Conservation (phyloP, 768 basidiomycete genomes). For the Asterophora parasitica region DNA sequence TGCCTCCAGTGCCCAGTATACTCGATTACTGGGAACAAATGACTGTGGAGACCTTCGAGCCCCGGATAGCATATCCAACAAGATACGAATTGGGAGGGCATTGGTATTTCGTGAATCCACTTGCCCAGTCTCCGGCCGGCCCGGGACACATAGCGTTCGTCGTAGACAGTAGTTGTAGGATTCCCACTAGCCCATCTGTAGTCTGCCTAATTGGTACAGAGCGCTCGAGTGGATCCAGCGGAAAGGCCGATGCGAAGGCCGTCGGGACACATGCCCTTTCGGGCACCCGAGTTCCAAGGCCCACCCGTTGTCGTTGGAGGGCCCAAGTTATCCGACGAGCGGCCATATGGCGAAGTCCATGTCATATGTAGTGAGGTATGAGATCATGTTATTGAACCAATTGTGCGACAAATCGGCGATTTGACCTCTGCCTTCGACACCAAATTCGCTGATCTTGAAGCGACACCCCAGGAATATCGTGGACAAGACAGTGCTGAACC, state of each 20-base stretch:
- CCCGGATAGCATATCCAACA: slow-evolving; percentile 14
- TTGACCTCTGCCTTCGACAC: slow-evolving; percentile 10
- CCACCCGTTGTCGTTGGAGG: slow-evolving; percentile 13
- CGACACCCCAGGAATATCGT: background rate
- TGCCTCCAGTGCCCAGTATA: slow-evolving; percentile 6
- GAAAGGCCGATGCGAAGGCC: slow-evolving; percentile 16
- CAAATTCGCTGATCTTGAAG: slow-evolving; percentile 15
- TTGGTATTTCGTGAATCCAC: slow-evolving; percentile 15
- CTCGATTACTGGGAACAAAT: slow-evolving; percentile 9
- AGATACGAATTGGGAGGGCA: slow-evolving; percentile 12
- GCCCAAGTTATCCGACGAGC: slow-evolving; percentile 12
- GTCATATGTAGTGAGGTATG: slow-evolving; percentile 11
- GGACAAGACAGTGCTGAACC: background rate
- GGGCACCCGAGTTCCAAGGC: slow-evolving; percentile 16
- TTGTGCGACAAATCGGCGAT: slow-evolving; percentile 3
- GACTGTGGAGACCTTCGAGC: slow-evolving; percentile 10
- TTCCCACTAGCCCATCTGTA: slow-evolving; percentile 12
- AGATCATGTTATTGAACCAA: slow-evolving; percentile 14
- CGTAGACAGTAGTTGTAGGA: slow-evolving; percentile 8
- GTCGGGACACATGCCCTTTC: slow-evolving; percentile 16
- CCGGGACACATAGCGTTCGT: slow-evolving; percentile 11
- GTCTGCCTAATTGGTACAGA: slow-evolving; percentile 10
- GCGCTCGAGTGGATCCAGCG: slow-evolving; percentile 8
- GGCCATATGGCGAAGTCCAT: slow-evolving; percentile 16
- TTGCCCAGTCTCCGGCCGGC: slow-evolving; percentile 14